Percentiles rank a stretch among this genome's conserved stretches.
Conservation (phyloP, 2,329 filamentous ascomycete genomes). For the Ophiosphaerella korrae region DNA sequence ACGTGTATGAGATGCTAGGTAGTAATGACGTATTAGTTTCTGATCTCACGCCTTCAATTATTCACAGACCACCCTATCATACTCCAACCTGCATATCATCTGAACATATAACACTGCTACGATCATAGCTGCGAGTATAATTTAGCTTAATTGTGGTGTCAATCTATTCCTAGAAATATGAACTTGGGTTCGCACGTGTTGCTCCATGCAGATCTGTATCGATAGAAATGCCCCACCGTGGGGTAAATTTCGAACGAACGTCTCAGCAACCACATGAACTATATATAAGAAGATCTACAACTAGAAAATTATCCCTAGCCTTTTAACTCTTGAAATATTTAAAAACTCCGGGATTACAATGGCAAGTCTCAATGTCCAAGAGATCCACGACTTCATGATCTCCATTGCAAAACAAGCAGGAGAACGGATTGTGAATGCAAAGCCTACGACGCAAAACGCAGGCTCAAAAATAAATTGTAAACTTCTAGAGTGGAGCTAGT, state of each 20-base stretch:
- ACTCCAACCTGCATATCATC: no score
- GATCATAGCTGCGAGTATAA: no score
- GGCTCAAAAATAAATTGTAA: slow-evolving; percentile 58
- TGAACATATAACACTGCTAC: no score
- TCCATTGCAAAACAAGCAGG: slow-evolving; percentile 53
- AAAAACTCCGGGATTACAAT: slow-evolving; percentile 19
- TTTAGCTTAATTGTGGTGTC: not conserved
- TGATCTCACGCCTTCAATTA: no score
- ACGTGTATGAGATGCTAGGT: no score
- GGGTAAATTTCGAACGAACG: slow-evolving; percentile 1
- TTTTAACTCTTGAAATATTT: no score
- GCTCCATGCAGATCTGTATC: slow-evolving; percentile 4
- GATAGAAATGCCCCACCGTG: not conserved
- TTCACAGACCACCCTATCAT: no score
- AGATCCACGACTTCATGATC: slow-evolving; percentile 57
- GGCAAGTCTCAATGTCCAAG: slow-evolving; percentile 50
- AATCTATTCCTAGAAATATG: not conserved
- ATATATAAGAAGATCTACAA: no score
- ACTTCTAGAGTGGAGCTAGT: not conserved
- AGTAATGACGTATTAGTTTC: no score
- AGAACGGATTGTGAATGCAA: slow-evolving; percentile 53
- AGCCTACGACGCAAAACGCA: slow-evolving; percentile 47
- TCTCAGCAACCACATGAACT: not conserved
- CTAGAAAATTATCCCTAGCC: no score
- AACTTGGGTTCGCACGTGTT: not conserved